These are phyloP conservation scores for Kitagawia praeruptora DNA, from an alignment of 129 eudicot genomes.

Conservation along the genomic window DNA sequence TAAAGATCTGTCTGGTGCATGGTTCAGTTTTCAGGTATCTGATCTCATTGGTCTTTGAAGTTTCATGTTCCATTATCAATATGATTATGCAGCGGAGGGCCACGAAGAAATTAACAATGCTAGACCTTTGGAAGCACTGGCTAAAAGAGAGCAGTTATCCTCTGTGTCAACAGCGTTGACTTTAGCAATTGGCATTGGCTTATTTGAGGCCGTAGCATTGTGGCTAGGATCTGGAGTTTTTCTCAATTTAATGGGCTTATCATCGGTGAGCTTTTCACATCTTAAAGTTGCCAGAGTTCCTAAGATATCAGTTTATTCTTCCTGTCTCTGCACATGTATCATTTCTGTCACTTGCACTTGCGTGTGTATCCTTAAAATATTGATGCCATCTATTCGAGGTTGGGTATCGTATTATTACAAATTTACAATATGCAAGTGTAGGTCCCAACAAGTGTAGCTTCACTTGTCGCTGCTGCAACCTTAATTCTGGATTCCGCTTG, in stretches of 20 bases:
- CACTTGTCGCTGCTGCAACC: neutral
- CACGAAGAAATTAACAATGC: slow-evolving; percentile 28
- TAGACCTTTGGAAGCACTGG: slow-evolving; percentile 14
- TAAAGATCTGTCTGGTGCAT: neutral
- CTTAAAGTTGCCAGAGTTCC: neutral
- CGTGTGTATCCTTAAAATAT: neutral
- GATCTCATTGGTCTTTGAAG: neutral
- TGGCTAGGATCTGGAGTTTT: slow-evolving; percentile 75
- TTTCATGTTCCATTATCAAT: slow-evolving; percentile 4
- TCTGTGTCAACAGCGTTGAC: slow-evolving; percentile 90
- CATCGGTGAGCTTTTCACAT: slow-evolving; percentile 50
- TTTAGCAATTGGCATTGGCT: slow-evolving; percentile 81
- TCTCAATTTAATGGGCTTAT: slow-evolving; percentile 80
- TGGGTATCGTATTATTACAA: neutral
- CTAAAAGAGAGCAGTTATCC: slow-evolving; percentile 58
- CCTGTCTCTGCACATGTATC: neutral
- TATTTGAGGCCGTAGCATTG: slow-evolving; percentile 80
- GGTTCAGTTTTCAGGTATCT: neutral
- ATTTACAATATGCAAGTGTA: neutral
- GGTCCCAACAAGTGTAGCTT: neutral
- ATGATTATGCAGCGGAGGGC: slow-evolving; percentile 19
- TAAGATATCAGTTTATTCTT: neutral
- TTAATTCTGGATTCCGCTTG: neutral
- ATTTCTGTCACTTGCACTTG: slow-evolving; percentile 5
- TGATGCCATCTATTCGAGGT: neutral